These are phyloP conservation scores for Fusarium robinianum DNA, from an alignment of 2,329 filamentous ascomycete species.

Conservation along the genomic window DNA sequence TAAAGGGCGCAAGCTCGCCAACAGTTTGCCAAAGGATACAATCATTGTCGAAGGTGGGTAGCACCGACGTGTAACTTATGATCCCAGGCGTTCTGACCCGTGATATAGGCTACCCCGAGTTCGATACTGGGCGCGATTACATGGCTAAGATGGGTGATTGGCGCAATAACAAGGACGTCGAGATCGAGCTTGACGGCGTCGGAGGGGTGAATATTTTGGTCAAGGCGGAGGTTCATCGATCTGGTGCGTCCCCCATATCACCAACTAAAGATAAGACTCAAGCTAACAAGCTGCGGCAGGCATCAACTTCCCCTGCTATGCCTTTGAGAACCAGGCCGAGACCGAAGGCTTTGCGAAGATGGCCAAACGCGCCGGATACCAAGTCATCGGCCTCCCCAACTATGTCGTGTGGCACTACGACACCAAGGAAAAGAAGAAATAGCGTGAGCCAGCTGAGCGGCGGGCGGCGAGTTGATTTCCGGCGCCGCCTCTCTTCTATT, in stretches of 20 bases:
- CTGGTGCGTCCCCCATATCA: conserved; percentile 68
- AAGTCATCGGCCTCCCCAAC: conserved; percentile 90
- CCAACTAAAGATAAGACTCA: not conserved
- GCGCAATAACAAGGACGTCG: conserved; percentile 87
- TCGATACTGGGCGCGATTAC: conserved; percentile 85
- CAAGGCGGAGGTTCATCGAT: conserved; percentile 95
- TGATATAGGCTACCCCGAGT: conserved; percentile 83
- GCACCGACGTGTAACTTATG: not conserved
- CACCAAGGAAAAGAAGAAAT: conserved; percentile 89
- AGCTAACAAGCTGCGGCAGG: conserved; percentile 56
- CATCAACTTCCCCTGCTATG: conserved; percentile 95
- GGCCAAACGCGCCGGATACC: conserved; percentile 93
- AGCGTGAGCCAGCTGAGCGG: conserved; percentile 21
- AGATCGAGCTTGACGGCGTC: conserved; percentile 91
- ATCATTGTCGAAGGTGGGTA: conserved; percentile 83
- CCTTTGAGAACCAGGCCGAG: conserved; percentile 98
- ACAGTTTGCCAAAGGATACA: conserved; percentile 74
- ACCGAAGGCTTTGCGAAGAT: conserved; percentile 99
- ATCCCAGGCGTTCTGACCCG: conserved; percentile 1
- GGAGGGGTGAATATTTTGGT: conserved; percentile 97
- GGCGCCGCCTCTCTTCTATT: not conserved
- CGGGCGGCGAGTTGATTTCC: conserved; percentile 6
- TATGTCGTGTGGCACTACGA: conserved; percentile 99
- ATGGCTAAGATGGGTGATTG: conserved; percentile 93
- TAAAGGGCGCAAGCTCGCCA: conserved; percentile 75